phyloP scores from a whole-genome alignment of 768 basidiomycete species.

The Serendipita sp. region DNA sequence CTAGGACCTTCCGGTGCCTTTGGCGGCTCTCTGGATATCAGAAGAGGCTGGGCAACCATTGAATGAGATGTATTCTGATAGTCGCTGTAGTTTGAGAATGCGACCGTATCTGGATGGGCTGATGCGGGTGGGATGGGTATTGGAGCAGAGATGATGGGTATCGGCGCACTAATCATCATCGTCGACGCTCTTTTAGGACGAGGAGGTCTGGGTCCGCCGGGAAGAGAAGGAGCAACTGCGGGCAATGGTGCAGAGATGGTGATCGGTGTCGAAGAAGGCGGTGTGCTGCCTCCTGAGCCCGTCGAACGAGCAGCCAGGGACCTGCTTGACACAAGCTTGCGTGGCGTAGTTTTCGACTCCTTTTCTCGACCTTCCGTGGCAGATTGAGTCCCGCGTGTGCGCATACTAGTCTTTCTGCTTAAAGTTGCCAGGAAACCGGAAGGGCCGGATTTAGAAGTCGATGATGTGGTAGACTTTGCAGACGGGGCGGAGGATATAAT shows the following conservation, averaged over 20 bases:
- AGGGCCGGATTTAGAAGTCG: constrained; percentile 26
- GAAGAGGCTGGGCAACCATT: constrained; percentile 14
- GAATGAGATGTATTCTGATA: not conserved
- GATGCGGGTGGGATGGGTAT: constrained; percentile 3
- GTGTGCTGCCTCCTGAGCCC: not conserved
- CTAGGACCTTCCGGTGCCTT: constrained; percentile 11
- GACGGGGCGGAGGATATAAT: constrained; percentile 19
- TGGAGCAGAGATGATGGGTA: constrained; percentile 1
- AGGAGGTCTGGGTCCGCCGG: constrained; percentile 5
- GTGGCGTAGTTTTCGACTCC: constrained; percentile 12
- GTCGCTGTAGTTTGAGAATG: not conserved
- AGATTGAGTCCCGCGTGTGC: not conserved
- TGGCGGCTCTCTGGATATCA: not conserved
- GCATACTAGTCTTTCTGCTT: constrained; percentile 46
- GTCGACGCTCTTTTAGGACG: not conserved
- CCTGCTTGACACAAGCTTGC: constrained; percentile 18
- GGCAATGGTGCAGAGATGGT: constrained; percentile 9
- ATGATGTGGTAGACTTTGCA: constrained; percentile 17
- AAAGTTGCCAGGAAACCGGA: constrained; percentile 60
- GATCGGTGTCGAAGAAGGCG: constrained; percentile 11
- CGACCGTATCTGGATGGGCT: constrained; percentile 11
- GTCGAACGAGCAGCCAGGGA: constrained; percentile 19
- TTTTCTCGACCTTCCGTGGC: constrained; percentile 19
- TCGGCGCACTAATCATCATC: constrained; percentile 10
- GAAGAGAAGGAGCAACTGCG: not conserved